Evolutionary conservation across 768 basidiomycete species (phyloP).

Genomic region (Leccinellum albellum): DNA sequence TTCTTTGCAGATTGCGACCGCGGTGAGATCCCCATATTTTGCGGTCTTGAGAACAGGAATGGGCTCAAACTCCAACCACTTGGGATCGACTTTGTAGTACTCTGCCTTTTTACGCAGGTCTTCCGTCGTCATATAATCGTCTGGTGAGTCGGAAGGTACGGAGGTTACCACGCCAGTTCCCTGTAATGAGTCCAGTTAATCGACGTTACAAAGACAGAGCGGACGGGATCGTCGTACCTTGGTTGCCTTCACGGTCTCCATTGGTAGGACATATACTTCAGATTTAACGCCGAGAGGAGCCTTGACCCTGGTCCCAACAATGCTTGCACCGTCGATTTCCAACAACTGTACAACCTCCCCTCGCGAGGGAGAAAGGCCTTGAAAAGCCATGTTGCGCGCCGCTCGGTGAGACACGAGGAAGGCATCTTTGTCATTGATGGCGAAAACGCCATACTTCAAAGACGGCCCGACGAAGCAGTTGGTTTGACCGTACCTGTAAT

Average conservation of each 20-base stretch:
- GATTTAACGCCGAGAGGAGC: conserved; percentile 81
- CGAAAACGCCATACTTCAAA: conserved; percentile 91
- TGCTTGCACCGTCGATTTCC: conserved; percentile 72
- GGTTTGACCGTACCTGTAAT: conserved; percentile 88
- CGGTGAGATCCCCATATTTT: conserved; percentile 89
- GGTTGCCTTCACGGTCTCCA: conserved; percentile 95
- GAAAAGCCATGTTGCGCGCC: conserved; percentile 97
- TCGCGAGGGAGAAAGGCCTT: conserved; percentile 71
- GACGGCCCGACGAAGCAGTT: conserved; percentile 92
- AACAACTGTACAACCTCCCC: conserved; percentile 71
- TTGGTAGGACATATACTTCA: conserved; percentile 94
- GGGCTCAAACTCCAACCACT: conserved; percentile 82
- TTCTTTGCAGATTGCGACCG: conserved; percentile 77
- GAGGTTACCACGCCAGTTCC: conserved; percentile 98
- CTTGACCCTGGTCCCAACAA: conserved; percentile 86
- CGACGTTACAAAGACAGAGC: neutral
- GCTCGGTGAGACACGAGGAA: conserved; percentile 87
- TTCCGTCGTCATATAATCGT: conserved; percentile 86
- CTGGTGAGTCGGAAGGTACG: conserved; percentile 97
- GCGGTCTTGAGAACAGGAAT: conserved; percentile 86
- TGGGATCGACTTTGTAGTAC: conserved; percentile 90
- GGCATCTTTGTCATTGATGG: conserved; percentile 81
- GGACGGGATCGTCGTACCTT: conserved; percentile 48
- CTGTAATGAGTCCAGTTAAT: conserved; percentile 35
- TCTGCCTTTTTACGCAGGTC: conserved; percentile 96